Conservation (phyloP, 768 basidiomycete species). For the Obba rivulosa region DNA sequence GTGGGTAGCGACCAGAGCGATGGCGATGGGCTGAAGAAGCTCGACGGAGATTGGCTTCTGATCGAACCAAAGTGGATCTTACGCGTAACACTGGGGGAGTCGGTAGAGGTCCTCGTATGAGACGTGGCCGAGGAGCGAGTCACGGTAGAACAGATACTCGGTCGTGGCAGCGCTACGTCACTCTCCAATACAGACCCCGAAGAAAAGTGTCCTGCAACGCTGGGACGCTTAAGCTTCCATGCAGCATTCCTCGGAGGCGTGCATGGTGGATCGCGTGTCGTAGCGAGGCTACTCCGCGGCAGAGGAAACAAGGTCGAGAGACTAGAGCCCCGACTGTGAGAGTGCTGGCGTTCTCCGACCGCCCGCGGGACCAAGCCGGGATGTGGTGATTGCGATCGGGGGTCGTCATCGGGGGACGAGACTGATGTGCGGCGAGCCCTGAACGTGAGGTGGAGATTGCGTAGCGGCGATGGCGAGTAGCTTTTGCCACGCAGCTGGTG, state of each 20-base stretch:
- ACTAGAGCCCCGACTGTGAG: slow-evolving; percentile 44
- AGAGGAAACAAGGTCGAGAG: slow-evolving; percentile 34
- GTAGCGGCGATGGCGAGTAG: slow-evolving; percentile 34
- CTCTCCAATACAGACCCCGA: slow-evolving; percentile 3
- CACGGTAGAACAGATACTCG: slow-evolving; percentile 56
- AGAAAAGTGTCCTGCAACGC: slow-evolving; percentile 56
- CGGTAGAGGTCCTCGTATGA: slow-evolving; percentile 31
- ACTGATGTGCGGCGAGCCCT: slow-evolving; percentile 35
- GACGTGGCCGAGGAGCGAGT: slow-evolving; percentile 45
- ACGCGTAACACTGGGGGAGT: slow-evolving; percentile 32
- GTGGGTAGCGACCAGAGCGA: slow-evolving; percentile 35
- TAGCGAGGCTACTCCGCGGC: too few species aligned
- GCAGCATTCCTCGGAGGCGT: slow-evolving; percentile 14
- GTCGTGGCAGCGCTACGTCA: slow-evolving; percentile 34
- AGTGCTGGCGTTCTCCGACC: background rate
- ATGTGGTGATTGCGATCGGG: slow-evolving; percentile 25
- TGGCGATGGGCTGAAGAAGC: slow-evolving; percentile 29
- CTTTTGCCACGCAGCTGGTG: slow-evolving; percentile 25
- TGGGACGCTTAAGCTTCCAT: slow-evolving; percentile 38
- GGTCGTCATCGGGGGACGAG: slow-evolving; percentile 25
- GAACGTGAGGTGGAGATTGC: slow-evolving; percentile 39
- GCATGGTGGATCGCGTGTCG: background rate
- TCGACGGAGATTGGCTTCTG: slow-evolving; percentile 30
- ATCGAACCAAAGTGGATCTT: slow-evolving; percentile 30
- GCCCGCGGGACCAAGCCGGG: slow-evolving; percentile 12